A percentile compares a stretch with the other conserved stretches of the same genome.
phyloP scores from a whole-genome alignment of 2,329 filamentous ascomycete species.

The Fusarium duplospermum region DNA sequence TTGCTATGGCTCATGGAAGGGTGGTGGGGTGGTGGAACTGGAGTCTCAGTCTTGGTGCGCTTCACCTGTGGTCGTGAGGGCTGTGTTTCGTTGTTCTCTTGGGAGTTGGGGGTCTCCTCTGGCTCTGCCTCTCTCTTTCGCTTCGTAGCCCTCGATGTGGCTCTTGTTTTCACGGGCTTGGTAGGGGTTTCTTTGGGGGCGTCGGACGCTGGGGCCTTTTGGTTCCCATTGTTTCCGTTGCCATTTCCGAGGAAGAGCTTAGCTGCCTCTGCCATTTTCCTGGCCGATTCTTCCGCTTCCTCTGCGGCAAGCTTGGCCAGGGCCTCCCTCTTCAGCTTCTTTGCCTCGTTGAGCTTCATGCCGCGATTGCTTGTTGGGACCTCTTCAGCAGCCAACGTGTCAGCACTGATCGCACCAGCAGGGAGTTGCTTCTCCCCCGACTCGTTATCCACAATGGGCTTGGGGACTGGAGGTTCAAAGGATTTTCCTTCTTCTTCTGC shows the following conservation, averaged over 20 bases:
- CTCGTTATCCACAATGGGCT: constrained; percentile 58
- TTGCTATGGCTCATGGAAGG: constrained; percentile 46
- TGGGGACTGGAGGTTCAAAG: constrained; percentile 62
- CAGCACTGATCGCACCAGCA: constrained; percentile 69
- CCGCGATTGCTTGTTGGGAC: constrained; percentile 76
- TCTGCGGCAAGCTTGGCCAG: constrained; percentile 71
- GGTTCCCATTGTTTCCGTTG: constrained; percentile 36
- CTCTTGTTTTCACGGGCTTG: constrained; percentile 44
- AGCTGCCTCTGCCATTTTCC: constrained; percentile 63
- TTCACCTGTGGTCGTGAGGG: constrained; percentile 58
- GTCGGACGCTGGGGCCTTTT: constrained; percentile 41
- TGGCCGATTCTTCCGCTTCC: constrained; percentile 69
- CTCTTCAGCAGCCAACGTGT: constrained; percentile 69
- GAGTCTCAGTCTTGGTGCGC: constrained; percentile 68
- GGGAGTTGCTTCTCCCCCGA: constrained; percentile 65
- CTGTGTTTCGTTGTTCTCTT: constrained; percentile 45
- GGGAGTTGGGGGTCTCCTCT: constrained; percentile 45
- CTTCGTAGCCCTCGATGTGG: constrained; percentile 54
- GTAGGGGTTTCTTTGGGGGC: constrained; percentile 42
- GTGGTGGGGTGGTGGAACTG: constrained; percentile 60
- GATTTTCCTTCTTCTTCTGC: constrained; percentile 73
- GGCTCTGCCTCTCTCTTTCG: constrained; percentile 57
- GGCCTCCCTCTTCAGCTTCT: constrained; percentile 77
- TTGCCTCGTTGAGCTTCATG: constrained; percentile 83
- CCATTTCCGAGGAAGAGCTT: constrained; percentile 56